Evolutionary conservation across 768 basidiomycete genomes (phyloP), one percentile per base, ranked within the genome.

Genomic region (Lentinula edodes): DNA sequence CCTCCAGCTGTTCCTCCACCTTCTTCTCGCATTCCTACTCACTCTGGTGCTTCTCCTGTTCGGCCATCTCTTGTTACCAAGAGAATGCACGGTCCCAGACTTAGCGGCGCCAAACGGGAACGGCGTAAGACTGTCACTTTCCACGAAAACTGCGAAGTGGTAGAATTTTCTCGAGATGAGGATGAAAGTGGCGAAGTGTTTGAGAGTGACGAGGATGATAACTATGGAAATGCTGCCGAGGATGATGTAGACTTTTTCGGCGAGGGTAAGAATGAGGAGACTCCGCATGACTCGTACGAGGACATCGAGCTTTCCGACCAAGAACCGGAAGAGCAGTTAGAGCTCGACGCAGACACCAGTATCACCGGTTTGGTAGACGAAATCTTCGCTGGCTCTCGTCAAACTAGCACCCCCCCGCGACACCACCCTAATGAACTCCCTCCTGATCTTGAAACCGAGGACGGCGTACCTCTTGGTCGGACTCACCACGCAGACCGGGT

Each of bases 101-200:
- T 82, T 3, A 84, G 79, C 58, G 80, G 77, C 54, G 73, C 75
- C 1, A 79, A 68, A 67, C 79, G 84, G 20, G 82, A 83, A 66
- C 79, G 84, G 34, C 73, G 89, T 63, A 93, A 92, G 71, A 92
- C 84, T 0, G 93, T 95, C 32, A 89, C 84, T 1, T 95, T 90
- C 61, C 82, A 88, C 69, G 88, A 90, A 64, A 80, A 84, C 10
- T 90, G 89, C 65, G 91, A 94, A 63, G 91, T 95, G 10, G 72
- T 93, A 35, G 91, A 93, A 68, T 92, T 91, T 69, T 87, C 90
- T 61, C 75, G 80, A 18, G 88, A 83, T 12, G 82, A 89, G 55
- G 78, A 77, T 52, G 65, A 39, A 8, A 67, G 66, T 46, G 65
- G 66, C 50, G 67, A 75, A 39, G 64, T 63, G 9, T 66, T 69